Percentiles rank a stretch among this genome's conserved stretches.
phyloP scores from a whole-genome alignment of 2,329 filamentous ascomycete genomes.

The Huntiella decipiens region DNA sequence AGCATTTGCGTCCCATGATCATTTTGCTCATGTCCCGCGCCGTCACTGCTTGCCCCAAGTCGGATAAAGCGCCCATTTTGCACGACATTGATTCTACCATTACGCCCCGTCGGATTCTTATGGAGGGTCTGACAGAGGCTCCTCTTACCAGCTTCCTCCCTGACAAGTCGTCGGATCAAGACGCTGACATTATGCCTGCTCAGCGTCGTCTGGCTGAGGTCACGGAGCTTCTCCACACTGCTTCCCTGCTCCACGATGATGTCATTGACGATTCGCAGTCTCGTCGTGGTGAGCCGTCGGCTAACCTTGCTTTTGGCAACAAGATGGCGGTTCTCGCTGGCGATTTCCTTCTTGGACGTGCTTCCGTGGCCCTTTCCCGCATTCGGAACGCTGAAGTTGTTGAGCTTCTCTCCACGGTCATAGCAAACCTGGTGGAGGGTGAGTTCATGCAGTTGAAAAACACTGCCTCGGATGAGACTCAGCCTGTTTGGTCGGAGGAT shows the following conservation, averaged over 20 bases:
- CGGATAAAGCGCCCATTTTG: slow-evolving; percentile 18
- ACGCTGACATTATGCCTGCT: slow-evolving; percentile 66
- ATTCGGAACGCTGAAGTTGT: slow-evolving; percentile 85
- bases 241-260: slow-evolving; percentile 91
- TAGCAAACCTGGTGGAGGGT: slow-evolving; percentile 92
- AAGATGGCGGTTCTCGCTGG: slow-evolving; percentile 97
- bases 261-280: slow-evolving; percentile 87
- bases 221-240: slow-evolving; percentile 91
- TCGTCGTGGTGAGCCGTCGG: slow-evolving; percentile 65
- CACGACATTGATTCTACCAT: slow-evolving; percentile 32
- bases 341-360: slow-evolving; percentile 85
- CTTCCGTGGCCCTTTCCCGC: slow-evolving; percentile 80
- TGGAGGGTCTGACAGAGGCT: slow-evolving; percentile 55
- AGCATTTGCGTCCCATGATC: slow-evolving; percentile 86
- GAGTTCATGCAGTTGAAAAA: slow-evolving; percentile 99
- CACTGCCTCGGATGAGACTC: slow-evolving; percentile 69
- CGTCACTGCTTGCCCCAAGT: slow-evolving; percentile 57
- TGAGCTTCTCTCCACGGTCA: slow-evolving; percentile 85
- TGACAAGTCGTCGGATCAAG: slow-evolving; percentile 20
- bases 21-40: slow-evolving; percentile 93
- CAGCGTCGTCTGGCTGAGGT: slow-evolving; percentile 90
- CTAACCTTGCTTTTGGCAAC: slow-evolving; percentile 91
- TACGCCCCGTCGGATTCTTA: slow-evolving; percentile 40
- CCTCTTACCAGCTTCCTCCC: slow-evolving; percentile 24
- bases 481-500: slow-evolving; percentile 72